Percentiles rank a stretch among this genome's conserved stretches.
phyloP scores from a whole-genome alignment of 306 rosid genomes.

The Cicer pinnatifidum region DNA sequence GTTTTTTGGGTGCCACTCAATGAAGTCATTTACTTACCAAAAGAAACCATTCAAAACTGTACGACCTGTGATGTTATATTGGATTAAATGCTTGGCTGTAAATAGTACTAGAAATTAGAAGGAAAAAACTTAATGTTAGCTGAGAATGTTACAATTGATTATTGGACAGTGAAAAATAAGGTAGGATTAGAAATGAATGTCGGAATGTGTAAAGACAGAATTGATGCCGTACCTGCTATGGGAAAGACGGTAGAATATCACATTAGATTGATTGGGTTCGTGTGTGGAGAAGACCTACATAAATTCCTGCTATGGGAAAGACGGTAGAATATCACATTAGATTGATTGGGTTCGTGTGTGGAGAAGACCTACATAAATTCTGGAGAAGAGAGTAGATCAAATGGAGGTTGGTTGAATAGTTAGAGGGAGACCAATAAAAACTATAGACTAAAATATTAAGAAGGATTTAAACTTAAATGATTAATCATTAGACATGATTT shows the following conservation, averaged over 20 bases:
- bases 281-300: no score
- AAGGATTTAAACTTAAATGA: no score
- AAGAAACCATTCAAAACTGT: conserved; percentile 1
- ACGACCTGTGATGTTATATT: not conserved
- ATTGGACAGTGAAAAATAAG: not conserved
- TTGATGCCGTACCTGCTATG: no score
- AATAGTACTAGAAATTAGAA: not conserved
- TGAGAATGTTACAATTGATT: not conserved
- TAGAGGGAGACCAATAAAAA: conserved; percentile 1
- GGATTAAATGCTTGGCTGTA: not conserved
- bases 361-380: no score
- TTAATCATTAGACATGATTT: not conserved
- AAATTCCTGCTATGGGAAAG: no score
- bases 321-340: no score
- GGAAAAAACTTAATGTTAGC: not conserved
- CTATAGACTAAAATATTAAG: no score
- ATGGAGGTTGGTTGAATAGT: not conserved
- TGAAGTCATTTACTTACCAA: not conserved
- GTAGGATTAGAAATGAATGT: not conserved
- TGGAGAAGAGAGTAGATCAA: not conserved
- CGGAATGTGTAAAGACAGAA: no score
- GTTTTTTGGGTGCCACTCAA: not conserved
- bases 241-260: no score
- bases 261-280: no score
- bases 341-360: no score